Evolutionary conservation across 1,284 basidiomycete species (phyloP), one percentile per base, ranked within the genome.

Genomic region (Trichosporon sp.): DNA sequence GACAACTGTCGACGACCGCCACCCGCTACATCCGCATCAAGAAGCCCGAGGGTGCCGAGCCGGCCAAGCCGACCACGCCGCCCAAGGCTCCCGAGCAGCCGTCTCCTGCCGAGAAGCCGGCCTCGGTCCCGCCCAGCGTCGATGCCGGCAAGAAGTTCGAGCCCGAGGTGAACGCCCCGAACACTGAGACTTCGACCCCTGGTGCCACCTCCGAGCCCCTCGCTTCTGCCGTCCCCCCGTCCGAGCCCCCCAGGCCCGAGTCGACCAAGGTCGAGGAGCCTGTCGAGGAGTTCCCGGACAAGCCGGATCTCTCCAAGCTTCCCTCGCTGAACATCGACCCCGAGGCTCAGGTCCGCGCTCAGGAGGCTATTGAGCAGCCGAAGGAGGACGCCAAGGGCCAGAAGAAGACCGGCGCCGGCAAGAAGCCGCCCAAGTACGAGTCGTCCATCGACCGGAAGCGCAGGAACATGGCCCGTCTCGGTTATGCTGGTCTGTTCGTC

Each of bases 401-500:
- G 54, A 71, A 75, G 54, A 68, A 66, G 31, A 54, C 51, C 10
- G 72, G 67, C 51, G 69, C 66, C 2, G 67, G 71, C 37, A 68
- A 37, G 38, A 46, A 69, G 74, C 38, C 80, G 78, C 31, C 77
- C 67, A 81, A 83, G 74, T 80, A 81, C 69, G 79, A 82, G 70
- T 91, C 91, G 21, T 89, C 90, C 68, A 90, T 90, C 70, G 93
- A 95, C 81, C 86, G 88, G 74, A 87, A 87, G 76, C 86, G 91
- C 71, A 85, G 87, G 71, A 84, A 86, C 74, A 82, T 90, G 76
- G 86, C 87, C 10, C 85, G 90, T 54, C 77, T 89, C 4, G 83
- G 85, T 6, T 71, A 87, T 21, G 86, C 80, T 7, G 75, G 85
- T 14, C 74, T 86, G n/a, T 84, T 78, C 7, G 43, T 90, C 8